Evolutionary conservation across 2,329 filamentous ascomycete species (phyloP).

Genomic region (Cercospora sojina): DNA sequence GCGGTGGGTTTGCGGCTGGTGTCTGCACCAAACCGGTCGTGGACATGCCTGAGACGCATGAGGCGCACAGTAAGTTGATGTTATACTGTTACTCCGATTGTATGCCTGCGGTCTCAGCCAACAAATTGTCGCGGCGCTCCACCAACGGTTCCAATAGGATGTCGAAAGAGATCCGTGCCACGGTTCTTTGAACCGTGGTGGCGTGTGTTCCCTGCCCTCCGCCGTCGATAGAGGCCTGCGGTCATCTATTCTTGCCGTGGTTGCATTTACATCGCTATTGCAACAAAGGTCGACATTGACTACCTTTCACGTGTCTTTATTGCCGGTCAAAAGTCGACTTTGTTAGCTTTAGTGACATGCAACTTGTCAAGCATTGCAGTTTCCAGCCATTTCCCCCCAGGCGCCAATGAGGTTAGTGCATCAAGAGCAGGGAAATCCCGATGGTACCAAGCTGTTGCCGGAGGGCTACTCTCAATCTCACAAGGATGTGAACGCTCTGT

Average conservation of each 20-base stretch:
- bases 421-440: not conserved
- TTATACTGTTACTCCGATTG: not conserved
- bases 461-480: not conserved
- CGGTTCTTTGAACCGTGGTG: not conserved
- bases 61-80: not conserved
- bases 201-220: not conserved
- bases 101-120: not conserved
- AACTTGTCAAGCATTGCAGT: not conserved
- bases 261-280: not conserved
- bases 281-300: not conserved
- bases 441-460: not conserved
- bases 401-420: not conserved
- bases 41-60: not conserved
- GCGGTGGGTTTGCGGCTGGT: not conserved
- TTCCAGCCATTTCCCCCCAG: not conserved
- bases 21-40: not conserved
- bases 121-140: too few species aligned
- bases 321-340: not conserved
- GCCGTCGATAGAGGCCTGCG: not conserved
- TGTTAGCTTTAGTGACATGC: not conserved
- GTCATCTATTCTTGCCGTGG: not conserved
- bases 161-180: not conserved
- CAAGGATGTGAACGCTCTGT: not conserved
- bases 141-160: too few species aligned
- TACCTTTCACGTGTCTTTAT: not conserved